Conservation (phyloP, 352 stramenopile genomes). For the Elongisporangium anandrum region DNA sequence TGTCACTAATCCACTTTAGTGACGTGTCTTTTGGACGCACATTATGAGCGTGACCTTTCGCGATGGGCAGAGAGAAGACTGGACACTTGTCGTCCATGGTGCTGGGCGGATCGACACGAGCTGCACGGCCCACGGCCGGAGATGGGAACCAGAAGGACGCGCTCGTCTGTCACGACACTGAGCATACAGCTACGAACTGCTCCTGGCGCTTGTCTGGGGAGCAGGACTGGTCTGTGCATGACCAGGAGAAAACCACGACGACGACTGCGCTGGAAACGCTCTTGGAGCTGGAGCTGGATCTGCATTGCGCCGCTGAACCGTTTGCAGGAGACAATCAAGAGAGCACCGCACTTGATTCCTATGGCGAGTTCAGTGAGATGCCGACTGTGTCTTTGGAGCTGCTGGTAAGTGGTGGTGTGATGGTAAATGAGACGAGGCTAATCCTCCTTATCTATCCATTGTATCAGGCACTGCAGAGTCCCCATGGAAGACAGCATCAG, state of each 20-base stretch:
- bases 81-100: too few relatives aligned
- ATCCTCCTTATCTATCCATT: neutral
- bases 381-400: slow-evolving; percentile 47
- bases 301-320: slow-evolving; percentile 10
- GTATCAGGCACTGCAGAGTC: slow-evolving; percentile 65
- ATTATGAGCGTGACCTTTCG: neutral
- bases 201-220: neutral
- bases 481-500: slow-evolving; percentile 49
- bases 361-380: slow-evolving; percentile 5
- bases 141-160: slow-evolving; percentile 30
- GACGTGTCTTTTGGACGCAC: neutral
- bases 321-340: neutral
- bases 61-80: neutral
- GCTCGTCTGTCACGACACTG: neutral
- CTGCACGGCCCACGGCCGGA: neutral
- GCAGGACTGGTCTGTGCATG: neutral
- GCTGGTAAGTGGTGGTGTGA: slow-evolving; percentile 24
- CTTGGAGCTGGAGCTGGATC: slow-evolving; percentile 49
- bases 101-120: neutral
- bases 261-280: slow-evolving; percentile 33
- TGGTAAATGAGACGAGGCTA: slow-evolving; percentile 3
- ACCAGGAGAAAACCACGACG: slow-evolving; percentile 2
- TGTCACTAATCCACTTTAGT: neutral
- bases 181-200: neutral
- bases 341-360: slow-evolving; percentile 4